Percentiles rank a stretch among this genome's conserved stretches.
Evolutionary conservation across 2,329 filamentous ascomycete genomes (phyloP).

Genomic region (Pyrenophora teres): DNA sequence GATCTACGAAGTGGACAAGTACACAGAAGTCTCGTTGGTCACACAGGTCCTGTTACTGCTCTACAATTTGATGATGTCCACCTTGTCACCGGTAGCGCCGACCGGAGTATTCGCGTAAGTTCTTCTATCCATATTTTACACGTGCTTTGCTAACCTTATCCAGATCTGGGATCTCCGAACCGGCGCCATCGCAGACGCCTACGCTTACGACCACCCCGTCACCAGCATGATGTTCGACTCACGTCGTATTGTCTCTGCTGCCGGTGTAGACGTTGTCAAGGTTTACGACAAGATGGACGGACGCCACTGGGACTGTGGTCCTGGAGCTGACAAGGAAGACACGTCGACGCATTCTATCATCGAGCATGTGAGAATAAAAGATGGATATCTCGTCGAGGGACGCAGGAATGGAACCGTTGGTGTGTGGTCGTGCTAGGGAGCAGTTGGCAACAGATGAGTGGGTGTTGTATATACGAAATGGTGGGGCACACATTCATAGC

Average conservation of each 20-base stretch:
- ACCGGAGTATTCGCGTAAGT: constrained; percentile 91
- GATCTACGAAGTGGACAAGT: constrained; percentile 96
- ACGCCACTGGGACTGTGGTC: constrained; percentile 93
- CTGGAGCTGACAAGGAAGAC: constrained; percentile 72
- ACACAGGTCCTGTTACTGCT: constrained; percentile 91
- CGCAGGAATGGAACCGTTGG: constrained; percentile 85
- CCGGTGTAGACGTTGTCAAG: constrained; percentile 92
- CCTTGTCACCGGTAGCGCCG: constrained; percentile 87
- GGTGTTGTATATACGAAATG: constrained; percentile 18
- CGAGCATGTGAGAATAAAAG: constrained; percentile 86
- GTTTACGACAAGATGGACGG: constrained; percentile 98
- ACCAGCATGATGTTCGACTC: constrained; percentile 98
- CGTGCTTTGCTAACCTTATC: background rate
- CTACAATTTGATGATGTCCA: constrained; percentile 96
- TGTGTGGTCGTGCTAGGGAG: constrained; percentile 66
- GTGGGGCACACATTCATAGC: constrained; percentile 15
- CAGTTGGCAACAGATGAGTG: background rate
- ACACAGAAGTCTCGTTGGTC: constrained; percentile 92
- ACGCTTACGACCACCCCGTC: constrained; percentile 88
- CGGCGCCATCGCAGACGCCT: constrained; percentile 92
- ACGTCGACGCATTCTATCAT: constrained; percentile 62
- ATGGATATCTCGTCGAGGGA: constrained; percentile 92
- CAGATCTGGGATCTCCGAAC: constrained; percentile 99
- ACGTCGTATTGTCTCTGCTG: constrained; percentile 85
- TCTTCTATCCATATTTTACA: background rate